Conservation (phyloP, 345 rosid species). For the Camelina laxa region DNA sequence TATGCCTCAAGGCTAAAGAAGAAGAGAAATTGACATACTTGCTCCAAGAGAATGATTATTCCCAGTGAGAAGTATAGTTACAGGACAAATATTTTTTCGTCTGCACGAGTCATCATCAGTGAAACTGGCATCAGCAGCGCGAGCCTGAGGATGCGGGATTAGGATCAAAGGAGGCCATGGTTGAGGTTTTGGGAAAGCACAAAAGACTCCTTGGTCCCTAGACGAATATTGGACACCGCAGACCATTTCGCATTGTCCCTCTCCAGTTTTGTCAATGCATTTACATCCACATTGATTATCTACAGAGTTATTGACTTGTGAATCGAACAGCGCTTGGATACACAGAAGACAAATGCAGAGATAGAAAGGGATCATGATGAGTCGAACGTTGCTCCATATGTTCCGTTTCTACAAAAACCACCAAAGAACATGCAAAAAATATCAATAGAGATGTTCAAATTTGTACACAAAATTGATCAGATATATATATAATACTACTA, state of each 20-base stretch:
- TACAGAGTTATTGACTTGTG: constrained; percentile 37
- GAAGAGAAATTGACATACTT: background rate
- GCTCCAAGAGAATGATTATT: constrained; percentile 14
- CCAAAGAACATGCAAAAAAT: no score
- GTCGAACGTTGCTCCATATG: constrained; percentile 61
- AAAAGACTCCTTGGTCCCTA: constrained; percentile 25
- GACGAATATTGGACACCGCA: constrained; percentile 58
- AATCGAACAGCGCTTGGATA: constrained; percentile 54
- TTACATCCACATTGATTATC: constrained; percentile 59
- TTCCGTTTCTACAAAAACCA: constrained; percentile 12
- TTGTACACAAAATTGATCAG: no score
- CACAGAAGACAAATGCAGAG: constrained; percentile 62
- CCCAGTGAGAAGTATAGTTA: constrained; percentile 2
- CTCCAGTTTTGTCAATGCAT: constrained; percentile 48
- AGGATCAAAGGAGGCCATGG: background rate
- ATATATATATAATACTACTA: no score
- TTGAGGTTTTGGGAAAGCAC: constrained; percentile 19
- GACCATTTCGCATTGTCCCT: constrained; percentile 50
- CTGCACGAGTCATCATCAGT: background rate
- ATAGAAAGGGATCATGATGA: constrained; percentile 68
- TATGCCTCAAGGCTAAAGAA: background rate
- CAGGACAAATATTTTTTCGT: constrained; percentile 13
- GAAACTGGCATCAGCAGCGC: background rate
- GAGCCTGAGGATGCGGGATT: background rate
- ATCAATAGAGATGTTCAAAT: no score